These are phyloP conservation scores for Calonectria leucothoes DNA, from an alignment of 2,329 filamentous ascomycete species.

Conservation along the genomic window DNA sequence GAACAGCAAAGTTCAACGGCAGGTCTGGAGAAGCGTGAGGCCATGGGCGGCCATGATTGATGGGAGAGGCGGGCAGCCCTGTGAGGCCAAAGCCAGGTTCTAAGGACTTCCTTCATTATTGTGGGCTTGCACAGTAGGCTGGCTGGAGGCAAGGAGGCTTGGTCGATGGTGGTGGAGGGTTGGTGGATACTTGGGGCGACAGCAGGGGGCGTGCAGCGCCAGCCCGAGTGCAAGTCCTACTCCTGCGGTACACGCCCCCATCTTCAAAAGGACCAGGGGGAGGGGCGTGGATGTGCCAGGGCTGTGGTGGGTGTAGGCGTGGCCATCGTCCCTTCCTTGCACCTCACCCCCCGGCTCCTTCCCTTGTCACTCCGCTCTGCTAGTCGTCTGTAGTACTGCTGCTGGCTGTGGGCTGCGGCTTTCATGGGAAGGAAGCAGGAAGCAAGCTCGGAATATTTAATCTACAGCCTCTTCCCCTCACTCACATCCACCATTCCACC, in stretches of 20 bases:
- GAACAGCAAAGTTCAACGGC: neutral
- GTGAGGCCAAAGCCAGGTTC: constrained; percentile 35
- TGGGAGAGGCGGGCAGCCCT: constrained; percentile 32
- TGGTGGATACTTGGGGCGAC: constrained; percentile 11
- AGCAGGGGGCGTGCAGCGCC: constrained; percentile 2
- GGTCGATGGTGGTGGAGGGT: constrained; percentile 14
- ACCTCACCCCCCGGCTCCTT: neutral
- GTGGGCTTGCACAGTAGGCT: constrained; percentile 1
- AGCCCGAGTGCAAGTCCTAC: neutral
- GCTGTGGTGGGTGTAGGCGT: constrained; percentile 12
- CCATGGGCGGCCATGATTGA: constrained; percentile 22
- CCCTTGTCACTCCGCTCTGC: constrained; percentile 30
- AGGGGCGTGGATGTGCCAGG: constrained; percentile 4
- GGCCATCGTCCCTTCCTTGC: constrained; percentile 1
- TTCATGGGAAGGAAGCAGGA: constrained; percentile 22
- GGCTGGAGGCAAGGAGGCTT: constrained; percentile 19
- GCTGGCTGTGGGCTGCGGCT: constrained; percentile 26
- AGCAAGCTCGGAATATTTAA: constrained; percentile 44
- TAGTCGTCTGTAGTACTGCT: constrained; percentile 3
- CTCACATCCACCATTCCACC: constrained; percentile 35
- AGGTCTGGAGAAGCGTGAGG: neutral
- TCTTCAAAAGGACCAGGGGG: neutral
- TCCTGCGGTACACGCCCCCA: constrained; percentile 9
- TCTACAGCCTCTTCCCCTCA: constrained; percentile 44
- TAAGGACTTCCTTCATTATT: neutral